Evolutionary conservation across 257 asterid species (phyloP), one percentile per base, ranked within the genome.

Genomic region (Petunia secreta): DNA sequence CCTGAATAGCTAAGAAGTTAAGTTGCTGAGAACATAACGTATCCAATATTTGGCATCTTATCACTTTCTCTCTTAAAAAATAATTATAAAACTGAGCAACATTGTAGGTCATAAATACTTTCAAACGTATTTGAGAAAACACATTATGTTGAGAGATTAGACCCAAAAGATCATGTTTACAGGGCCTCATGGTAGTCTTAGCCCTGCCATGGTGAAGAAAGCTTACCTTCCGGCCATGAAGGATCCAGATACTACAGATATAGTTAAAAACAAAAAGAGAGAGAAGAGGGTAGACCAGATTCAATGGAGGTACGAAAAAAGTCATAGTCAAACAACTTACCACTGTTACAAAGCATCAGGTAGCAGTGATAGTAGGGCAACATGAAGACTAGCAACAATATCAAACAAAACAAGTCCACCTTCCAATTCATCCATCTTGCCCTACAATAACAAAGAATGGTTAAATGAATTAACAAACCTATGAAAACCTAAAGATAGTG

Each of bases 401-500:
- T 96, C 85, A 96, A 86, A 86, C 97, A 94, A 88, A 92, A 92
- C 86, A 96, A 88, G 87, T 96, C 99, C 91, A 93, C 89, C 97
- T 94, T 96, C 99, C 99, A 96, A 81, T 93, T 96, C 86, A 91
- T 82, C 99, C 99, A 93, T 86, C 99, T 94, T 4, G 98, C 97
- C 98, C 99, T 95, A 83, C 90, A 88, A 50, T 40, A 59, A 81
- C 66, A 84, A 65, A 75, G 82, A 80, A 79, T 54, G 1, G 11
- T 46, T 69, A 25, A 25, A 69, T 46, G 16, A 43, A 68, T 25
- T 25, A 69, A 71, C 50, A 25, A 73, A 52, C 46, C 36, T 13
- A 52, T 50, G 52, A 73, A 11, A 6, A 50, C 14, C 78, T 3
- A 73, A 73, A 73, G 78, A 73, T 52, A 73, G 44, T 38, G 46